phyloP scores from a whole-genome alignment of 495 filamentous ascomycete species.

The Neurospora discreta region DNA sequence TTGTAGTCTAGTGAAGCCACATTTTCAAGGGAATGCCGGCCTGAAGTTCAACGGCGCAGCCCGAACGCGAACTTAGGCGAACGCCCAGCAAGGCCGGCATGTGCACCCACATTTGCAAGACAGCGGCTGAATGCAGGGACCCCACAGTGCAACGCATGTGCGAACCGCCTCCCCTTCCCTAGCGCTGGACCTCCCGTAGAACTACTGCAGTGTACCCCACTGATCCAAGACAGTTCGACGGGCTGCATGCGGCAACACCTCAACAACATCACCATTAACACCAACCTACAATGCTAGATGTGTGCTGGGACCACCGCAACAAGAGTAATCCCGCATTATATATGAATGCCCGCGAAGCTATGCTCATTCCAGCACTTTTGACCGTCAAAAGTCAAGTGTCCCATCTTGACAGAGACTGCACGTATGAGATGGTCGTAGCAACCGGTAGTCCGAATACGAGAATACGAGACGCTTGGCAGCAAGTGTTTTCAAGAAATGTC shows the following conservation, averaged over 20 bases:
- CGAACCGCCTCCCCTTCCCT: not conserved
- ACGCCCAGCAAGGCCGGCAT: too few species aligned
- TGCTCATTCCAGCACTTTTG: not conserved
- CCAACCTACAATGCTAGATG: not conserved
- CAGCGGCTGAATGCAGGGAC: not conserved
- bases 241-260: not conserved
- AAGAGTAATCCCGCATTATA: not conserved
- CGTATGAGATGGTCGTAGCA: not conserved
- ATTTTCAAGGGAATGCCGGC: not conserved
- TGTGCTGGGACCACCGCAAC: not conserved
- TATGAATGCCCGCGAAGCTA: not conserved
- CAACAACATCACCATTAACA: not conserved
- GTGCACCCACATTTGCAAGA: not conserved
- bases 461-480: not conserved
- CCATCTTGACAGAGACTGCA: not conserved
- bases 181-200: not conserved
- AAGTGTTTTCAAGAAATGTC: not conserved
- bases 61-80: too few species aligned
- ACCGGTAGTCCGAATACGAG: not conserved
- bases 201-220: not conserved
- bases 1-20: not conserved
- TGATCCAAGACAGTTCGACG: not conserved
- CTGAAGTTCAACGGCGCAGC: not conserved
- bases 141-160: not conserved
- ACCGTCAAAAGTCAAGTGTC: not conserved